Evolutionary conservation across 2,329 filamentous ascomycete species (phyloP).

Genomic region (Pseudogymnoascus sp.): DNA sequence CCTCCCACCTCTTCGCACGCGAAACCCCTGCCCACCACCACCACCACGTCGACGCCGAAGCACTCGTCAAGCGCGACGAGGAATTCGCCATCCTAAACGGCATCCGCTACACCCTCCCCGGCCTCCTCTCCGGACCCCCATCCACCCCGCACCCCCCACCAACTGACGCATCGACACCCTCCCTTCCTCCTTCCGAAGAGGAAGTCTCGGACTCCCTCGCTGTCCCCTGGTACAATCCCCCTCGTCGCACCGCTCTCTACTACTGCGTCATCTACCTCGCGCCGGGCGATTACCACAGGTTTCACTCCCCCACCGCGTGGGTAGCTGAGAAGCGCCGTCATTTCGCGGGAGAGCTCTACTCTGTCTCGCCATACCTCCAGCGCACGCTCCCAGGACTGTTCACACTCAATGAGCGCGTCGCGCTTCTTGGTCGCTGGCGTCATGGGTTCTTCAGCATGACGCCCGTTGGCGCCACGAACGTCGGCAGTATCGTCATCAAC

Average conservation of each 20-base stretch:
- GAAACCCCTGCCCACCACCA: conserved; percentile 9
- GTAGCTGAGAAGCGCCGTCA: conserved; percentile 91
- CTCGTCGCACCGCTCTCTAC: conserved; percentile 61
- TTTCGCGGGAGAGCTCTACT: conserved; percentile 93
- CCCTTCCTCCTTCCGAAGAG: conserved; percentile 64
- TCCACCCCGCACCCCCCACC: conserved; percentile 31
- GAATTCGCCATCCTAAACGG: conserved; percentile 93
- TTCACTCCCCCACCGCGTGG: conserved; percentile 93
- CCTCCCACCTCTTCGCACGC: conserved; percentile 40
- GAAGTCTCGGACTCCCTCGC: conserved; percentile 80
- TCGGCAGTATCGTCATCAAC: conserved; percentile 93
- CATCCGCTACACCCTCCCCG: conserved; percentile 87
- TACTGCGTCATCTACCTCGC: conserved; percentile 95
- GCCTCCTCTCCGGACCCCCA: conserved; percentile 67
- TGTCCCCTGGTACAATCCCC: conserved; percentile 58
- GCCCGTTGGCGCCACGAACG: conserved; percentile 93
- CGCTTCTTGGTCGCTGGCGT: conserved; percentile 86
- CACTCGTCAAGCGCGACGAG: conserved; percentile 69
- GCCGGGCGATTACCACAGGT: conserved; percentile 95
- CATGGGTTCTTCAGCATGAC: conserved; percentile 97
- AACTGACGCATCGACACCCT: conserved; percentile 63
- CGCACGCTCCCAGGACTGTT: conserved; percentile 88
- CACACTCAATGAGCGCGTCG: conserved; percentile 92
- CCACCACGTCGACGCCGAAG: conserved; percentile 35
- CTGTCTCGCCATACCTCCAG: conserved; percentile 89